A percentile compares a stretch with the other conserved stretches of the same genome.
phyloP scores from a whole-genome alignment of 1,284 basidiomycete genomes.

The Ceraceosorus bombacis region DNA sequence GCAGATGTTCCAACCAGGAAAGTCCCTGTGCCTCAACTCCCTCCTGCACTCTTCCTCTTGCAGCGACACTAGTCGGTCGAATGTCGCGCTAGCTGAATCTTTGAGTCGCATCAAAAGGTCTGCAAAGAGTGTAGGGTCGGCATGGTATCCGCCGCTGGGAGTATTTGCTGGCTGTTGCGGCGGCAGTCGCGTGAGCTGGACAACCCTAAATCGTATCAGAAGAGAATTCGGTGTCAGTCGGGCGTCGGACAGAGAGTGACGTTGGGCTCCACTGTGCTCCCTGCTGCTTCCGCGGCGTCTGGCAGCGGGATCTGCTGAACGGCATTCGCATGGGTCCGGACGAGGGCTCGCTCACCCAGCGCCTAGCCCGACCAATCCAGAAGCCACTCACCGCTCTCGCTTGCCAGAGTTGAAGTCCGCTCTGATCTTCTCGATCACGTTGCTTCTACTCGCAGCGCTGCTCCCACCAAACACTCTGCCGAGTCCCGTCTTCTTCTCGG shows the following conservation, averaged over 20 bases:
- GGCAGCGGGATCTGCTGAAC: no score
- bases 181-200: conserved; percentile 20
- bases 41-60: conserved; percentile 27
- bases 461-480: conserved; percentile 58
- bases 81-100: conserved; percentile 72
- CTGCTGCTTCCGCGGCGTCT: not conserved
- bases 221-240: not conserved
- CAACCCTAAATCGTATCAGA: conserved; percentile 16
- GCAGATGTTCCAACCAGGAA: conserved; percentile 35
- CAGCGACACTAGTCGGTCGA: conserved; percentile 63
- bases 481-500: conserved; percentile 23
- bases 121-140: conserved; percentile 74
- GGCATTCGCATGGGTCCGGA: no score
- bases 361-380: no score
- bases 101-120: conserved; percentile 83
- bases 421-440: conserved; percentile 79
- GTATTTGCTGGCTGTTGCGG: conserved; percentile 51
- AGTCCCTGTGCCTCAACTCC: conserved; percentile 11
- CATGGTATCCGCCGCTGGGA: conserved; percentile 52
- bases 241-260: not conserved
- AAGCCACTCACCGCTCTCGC: conserved; percentile 59
- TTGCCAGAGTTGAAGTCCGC: conserved; percentile 87
- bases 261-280: not conserved
- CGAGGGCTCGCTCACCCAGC: no score
- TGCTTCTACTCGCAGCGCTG: conserved; percentile 66